Conservation (phyloP, 768 basidiomycete genomes). For the Phaeotremella skinneri region DNA sequence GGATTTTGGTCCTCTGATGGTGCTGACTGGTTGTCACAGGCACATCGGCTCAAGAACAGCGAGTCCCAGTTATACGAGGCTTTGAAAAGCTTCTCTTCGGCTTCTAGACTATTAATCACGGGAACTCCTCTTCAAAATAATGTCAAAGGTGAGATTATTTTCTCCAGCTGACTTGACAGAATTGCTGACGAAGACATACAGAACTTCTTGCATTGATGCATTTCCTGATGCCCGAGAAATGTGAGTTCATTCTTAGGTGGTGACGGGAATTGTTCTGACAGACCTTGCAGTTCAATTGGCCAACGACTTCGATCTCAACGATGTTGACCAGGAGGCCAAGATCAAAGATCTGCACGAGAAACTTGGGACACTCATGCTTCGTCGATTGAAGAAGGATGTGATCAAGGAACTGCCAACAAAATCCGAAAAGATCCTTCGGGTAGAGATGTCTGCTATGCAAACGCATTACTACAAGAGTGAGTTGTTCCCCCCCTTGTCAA, state of each 20-base stretch:
- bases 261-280: conserved; percentile 4
- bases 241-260: conserved; percentile 55
- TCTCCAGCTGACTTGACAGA: background rate
- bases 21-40: conserved; percentile 55
- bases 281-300: conserved; percentile 70
- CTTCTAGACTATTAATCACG: conserved; percentile 92
- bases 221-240: conserved; percentile 98
- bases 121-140: conserved; percentile 99
- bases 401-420: conserved; percentile 94
- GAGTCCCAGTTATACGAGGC: conserved; percentile 97
- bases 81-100: conserved; percentile 78
- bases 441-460: conserved; percentile 95
- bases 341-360: conserved; percentile 95
- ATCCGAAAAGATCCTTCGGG: conserved; percentile 93
- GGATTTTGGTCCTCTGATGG: background rate
- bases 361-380: conserved; percentile 87
- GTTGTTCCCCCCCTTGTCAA: conserved; percentile 2
- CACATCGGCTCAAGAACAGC: conserved; percentile 96
- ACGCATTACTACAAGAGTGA: conserved; percentile 92
- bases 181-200: conserved; percentile 47
- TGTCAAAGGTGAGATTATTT: conserved; percentile 72
- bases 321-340: conserved; percentile 78
- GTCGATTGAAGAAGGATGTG: conserved; percentile 92
- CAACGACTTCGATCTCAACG: conserved; percentile 91
- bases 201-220: conserved; percentile 97